Evolutionary conservation across 768 basidiomycete genomes (phyloP), one percentile per base, ranked within the genome.

Genomic region (Panellus pusillus): DNA sequence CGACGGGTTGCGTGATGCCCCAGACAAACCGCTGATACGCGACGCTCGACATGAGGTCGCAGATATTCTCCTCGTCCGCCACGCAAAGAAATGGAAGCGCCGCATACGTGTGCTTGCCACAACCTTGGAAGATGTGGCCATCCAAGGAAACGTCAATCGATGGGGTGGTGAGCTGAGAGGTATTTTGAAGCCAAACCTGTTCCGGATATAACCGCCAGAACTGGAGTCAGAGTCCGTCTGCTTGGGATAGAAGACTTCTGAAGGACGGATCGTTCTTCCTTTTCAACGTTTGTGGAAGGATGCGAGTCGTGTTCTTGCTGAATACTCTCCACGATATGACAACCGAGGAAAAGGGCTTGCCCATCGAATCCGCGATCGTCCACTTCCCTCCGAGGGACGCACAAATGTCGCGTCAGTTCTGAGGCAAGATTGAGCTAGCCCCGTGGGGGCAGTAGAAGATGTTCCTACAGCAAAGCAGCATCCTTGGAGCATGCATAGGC

Each of bases 41-140:
- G 14, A 18, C 39, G 39, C 39, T 43, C n/a, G 46, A 3, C 52
- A 54, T 54, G 40, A 54, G 52, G 40, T 54, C 24, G 27, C 36
- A 18, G n/a, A 54, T 54, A 31, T 50, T 50, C 18, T 50, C n/a
- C 19, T 2, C 6, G 18, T 45, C 38, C n/a, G 48, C 54, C 8
- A 55, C 3, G 28, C 44, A 50, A 1, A 55, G 14, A 13, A 55
- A 45, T 11, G 48, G 54, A 12, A 50, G 48, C 7, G 45, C 4
- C 7, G 40, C 44, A 18, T 12, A 50, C 31, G 1, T 9, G 32
- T 50, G 54, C 9, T 38, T 35, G 17, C 54, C 54, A 13, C 31
- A 28, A 6, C 48, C 48, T 6, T 42, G 54, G 2, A 55, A 28
- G 28, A 55, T 9, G 15, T 55, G 44, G 8, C 29, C 48, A 27